Base-by-base conservation (phyloP, 495 filamentous ascomycete genomes). In the Penicillium riverlandense region DNA sequence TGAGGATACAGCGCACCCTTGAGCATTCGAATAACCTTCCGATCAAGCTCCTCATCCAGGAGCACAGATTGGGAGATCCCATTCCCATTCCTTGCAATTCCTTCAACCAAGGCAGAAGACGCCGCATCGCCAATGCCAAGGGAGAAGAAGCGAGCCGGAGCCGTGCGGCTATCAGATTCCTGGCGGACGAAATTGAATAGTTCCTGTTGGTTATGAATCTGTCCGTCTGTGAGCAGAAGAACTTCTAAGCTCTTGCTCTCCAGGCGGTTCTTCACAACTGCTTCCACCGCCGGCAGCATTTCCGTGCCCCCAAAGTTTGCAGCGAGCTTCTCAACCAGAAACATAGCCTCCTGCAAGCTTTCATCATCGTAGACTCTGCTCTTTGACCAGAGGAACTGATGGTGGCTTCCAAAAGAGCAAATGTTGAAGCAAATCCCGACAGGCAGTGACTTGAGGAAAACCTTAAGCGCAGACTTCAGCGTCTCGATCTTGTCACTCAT, bases 391-490 rank as follows among this genome's bases (percentile, higher is more conserved):
- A 90, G 65, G 44, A 83, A 79, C 0, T 59, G 54, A 48, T 75
- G 50, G 0, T 12, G 11, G 14, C 41, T 63, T 8, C 84, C 84
- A 47, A 89, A 89, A 1, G 79, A 84, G 59, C 78, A 83, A 45
- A 88, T 86, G 58, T 89, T 87, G 67, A 89, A 88, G 53, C 75
- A 78, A 40, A 79, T 63, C 1, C 82, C 82, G 1, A 79, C 47
- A 2, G 84, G 84, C 11, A 89, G 59, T 0, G 79, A 84, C 49
- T 85, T 86, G 29, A 89, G 65, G 49, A 88, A 84, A n/a, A 86
- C 60, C 2, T 67, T 68, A 22, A 88, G 65, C 3, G 83, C 84
- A 7, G 71, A 64, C 11, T 71, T 55, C 22, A 85, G 59, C 11
- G 77, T 75, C 1, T 50, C 31, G 2, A 85, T 85, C 28, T 75